Base-by-base conservation (phyloP, 495 filamentous ascomycete species). In the Chaetomium cochliodes region DNA sequence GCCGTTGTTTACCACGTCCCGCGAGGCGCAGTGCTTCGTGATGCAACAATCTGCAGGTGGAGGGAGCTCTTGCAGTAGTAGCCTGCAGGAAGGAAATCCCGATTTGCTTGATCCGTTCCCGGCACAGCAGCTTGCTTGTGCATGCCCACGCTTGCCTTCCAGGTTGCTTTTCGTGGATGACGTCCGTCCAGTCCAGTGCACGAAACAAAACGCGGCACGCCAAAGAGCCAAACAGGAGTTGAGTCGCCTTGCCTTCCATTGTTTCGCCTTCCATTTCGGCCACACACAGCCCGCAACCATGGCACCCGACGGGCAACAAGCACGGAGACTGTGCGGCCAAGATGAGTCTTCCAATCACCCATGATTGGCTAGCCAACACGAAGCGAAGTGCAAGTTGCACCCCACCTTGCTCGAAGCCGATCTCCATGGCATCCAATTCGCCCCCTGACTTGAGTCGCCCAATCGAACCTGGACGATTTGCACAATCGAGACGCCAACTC, bases 21-120 rank as follows among this genome's bases (percentile, higher is more conserved):
- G 8, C 23, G 57, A 28, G 55, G 55, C 55, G 39, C 55, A 58
- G 54, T 22, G 55, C 4, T 20, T 22, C 55, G 37, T 20, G 55
- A 18, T 58, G 39, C 55, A 46, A 25, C 55, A 28, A 28, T 37
- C 33, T 37, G 12, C 55, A 20, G 5, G 11, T 11, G 41, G 16
- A 18, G 5, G 41, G 5, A 44, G 41, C 41, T 44, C 41, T 44
- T 58, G 53, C n/a, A 23, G 16, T 18, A 5, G 39, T 18, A 5
- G 39, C 39, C 39, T 58, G 56, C 56, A 46, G 56, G 15, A 23
- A 23, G n/a, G 33, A 39, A 58, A 58, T 46, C 57, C 57, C 57
- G 23, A 37, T 22, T 37, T 58, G 33, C n/a, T 37, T 49, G 26
- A 49, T 60, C 57, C 26, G 51, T 54, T 54, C 25, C 23, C 44